Base-by-base conservation (phyloP, 495 filamentous ascomycete species). In the Daldinia childiae region DNA sequence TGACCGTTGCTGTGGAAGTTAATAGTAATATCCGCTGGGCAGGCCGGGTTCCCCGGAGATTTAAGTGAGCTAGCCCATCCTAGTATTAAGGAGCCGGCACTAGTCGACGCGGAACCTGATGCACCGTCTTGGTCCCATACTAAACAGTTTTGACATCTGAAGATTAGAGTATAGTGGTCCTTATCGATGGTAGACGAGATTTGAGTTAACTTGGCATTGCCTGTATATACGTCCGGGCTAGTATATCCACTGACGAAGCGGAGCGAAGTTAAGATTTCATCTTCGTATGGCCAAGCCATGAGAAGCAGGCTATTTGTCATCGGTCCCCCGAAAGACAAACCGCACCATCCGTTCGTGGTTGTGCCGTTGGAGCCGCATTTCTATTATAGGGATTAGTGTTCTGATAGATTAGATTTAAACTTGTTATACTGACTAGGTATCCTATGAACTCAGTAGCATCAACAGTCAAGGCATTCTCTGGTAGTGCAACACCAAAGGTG, bases 121-220 rank as follows among this genome's bases (percentile, higher is more conserved):
- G 80, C 79, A 15, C 82, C 82, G 38, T 81, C 81, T 17, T 87
- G 82, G 21, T 84, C 78, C 87, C 89, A 91, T 2, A 78, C 77
- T 39, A 87, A 81, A 78, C 90, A 92, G 75, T 85, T 81, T 72
- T 88, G 79, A 80, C 90, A 92, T 24, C 86, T 82, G 77, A 89
- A 91, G 30, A 90, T 83, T 19, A 89, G 74, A 58, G 84, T 84
- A 74, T 85, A 92, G 71, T 82, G 68, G 41, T 79, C 80, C 50
- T 82, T 76, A 71, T 85, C 89, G 64, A 89, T 76, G 54, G 74
- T 82, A n/a, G 83, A 80, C n/a, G 83, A 86, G 61, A 91, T 84
- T 57, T 86, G 85, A 1, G 86, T 88, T 19, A 87, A 62, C 27
- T 82, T 86, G 17, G 88, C 88, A 66, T 84, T 83, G 43, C 88